phyloP scores from a whole-genome alignment of 192 early-diverging fungal genomes.

The Gamsiella multidivaricata region DNA sequence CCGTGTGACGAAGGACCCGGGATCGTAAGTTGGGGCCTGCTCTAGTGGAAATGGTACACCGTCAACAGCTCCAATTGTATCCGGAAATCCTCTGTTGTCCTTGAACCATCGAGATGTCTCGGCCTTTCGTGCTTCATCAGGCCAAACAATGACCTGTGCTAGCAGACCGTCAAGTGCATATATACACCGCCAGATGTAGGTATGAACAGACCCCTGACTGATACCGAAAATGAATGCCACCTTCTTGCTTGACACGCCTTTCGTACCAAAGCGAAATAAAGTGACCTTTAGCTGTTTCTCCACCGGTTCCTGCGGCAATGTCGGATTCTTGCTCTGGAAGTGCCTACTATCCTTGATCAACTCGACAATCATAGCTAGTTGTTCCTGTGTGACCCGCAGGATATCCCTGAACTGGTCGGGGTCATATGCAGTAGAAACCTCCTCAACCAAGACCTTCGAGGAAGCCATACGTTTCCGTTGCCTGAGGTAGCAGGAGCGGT shows the following conservation, averaged over 20 bases:
- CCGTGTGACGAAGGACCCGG: background rate
- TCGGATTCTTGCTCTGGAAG: no score
- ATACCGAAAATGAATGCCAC: conserved; percentile 4
- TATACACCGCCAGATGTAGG: conserved; percentile 11
- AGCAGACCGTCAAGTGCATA: conserved; percentile 2
- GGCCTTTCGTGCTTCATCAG: conserved; percentile 3
- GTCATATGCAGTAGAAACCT: no score
- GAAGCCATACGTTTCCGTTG: no score
- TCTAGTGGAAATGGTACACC: conserved; percentile 17
- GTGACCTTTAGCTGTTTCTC: background rate
- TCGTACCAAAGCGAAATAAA: conserved; percentile 8
- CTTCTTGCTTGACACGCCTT: conserved; percentile 2
- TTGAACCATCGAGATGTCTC: conserved; percentile 11
- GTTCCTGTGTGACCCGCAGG: no score
- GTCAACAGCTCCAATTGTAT: conserved; percentile 21
- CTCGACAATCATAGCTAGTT: no score
- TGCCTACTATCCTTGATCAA: no score
- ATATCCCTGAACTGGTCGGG: no score
- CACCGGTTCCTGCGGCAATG: background rate
- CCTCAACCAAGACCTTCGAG: no score
- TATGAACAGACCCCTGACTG: background rate
- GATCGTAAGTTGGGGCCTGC: conserved; percentile 2
- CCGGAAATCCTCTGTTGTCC: conserved; percentile 2
- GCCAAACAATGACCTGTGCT: conserved; percentile 6
- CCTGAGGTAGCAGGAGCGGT: no score